Evolutionary conservation across 75 land plant genomes (phyloP).

Genomic region (Picea sitchensis): DNA sequence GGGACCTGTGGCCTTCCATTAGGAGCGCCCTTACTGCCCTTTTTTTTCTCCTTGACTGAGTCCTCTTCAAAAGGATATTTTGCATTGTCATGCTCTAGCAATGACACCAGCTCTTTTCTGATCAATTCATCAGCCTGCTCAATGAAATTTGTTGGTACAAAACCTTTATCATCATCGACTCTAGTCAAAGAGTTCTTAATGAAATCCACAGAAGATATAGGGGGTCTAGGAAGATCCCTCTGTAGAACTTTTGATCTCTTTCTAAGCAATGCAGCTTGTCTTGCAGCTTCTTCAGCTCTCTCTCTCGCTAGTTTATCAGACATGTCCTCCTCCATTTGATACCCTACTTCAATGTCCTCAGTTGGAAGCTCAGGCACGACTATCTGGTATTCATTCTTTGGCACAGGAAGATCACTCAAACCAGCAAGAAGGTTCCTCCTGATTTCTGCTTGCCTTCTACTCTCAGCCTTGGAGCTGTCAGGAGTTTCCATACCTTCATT

Average conservation of each 20-base stretch:
- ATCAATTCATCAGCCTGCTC: slow-evolving; percentile 91
- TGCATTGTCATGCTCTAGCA: slow-evolving; percentile 91
- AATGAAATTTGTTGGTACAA: slow-evolving; percentile 70
- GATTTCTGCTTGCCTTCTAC: slow-evolving; percentile 64
- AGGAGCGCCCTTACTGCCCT: slow-evolving; percentile 53
- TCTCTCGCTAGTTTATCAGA: slow-evolving; percentile 76
- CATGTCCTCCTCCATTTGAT: slow-evolving; percentile 89
- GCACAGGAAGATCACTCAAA: slow-evolving; percentile 64
- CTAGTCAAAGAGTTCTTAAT: slow-evolving; percentile 51
- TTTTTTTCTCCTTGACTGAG: slow-evolving; percentile 63
- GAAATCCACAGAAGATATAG: slow-evolving; percentile 58
- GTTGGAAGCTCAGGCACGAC: slow-evolving; percentile 64
- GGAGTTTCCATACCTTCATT: slow-evolving; percentile 86
- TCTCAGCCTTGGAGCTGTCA: slow-evolving; percentile 75
- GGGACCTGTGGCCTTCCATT: too few species aligned
- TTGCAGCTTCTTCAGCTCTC: slow-evolving; percentile 78
- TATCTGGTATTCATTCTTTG: slow-evolving; percentile 92
- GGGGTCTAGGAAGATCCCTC: slow-evolving; percentile 93
- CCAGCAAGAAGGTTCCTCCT: slow-evolving; percentile 68
- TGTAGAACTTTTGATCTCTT: slow-evolving; percentile 93
- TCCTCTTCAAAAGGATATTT: slow-evolving; percentile 87
- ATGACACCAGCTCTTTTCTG: slow-evolving; percentile 63
- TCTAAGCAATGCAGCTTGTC: slow-evolving; percentile 66
- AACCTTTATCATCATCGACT: slow-evolving; percentile 64
- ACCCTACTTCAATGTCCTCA: slow-evolving; percentile 70